Percentiles rank a stretch among this genome's conserved stretches.
These are phyloP conservation scores for Globisporangium cederbergense DNA, from an alignment of 352 stramenopile species.

Conservation along the genomic window DNA sequence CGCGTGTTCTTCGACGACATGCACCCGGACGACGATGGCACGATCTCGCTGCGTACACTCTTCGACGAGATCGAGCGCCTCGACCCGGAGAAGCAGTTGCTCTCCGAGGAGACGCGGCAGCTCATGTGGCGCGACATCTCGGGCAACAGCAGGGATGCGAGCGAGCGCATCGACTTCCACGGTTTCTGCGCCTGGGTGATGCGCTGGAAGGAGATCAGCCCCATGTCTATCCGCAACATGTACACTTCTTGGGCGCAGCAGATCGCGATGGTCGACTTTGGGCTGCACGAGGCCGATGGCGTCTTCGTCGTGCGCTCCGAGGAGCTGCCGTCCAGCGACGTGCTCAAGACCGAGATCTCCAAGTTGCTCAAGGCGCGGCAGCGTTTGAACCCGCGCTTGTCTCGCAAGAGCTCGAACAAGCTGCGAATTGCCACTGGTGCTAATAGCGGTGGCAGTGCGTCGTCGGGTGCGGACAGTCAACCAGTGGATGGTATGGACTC, in stretches of 20 bases:
- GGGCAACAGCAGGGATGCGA: constrained; percentile 11
- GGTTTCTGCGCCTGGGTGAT: constrained; percentile 77
- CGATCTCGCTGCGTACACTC: constrained; percentile 46
- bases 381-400: constrained; percentile 4
- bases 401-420: background rate
- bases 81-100: constrained; percentile 43
- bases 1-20: constrained; percentile 76
- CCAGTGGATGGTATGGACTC: background rate
- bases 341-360: constrained; percentile 25
- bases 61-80: constrained; percentile 64
- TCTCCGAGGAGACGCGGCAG: constrained; percentile 43
- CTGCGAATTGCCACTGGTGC: constrained; percentile 5
- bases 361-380: constrained; percentile 16
- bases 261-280: constrained; percentile 67
- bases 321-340: constrained; percentile 28
- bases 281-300: constrained; percentile 61
- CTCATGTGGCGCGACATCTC: constrained; percentile 41
- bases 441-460: background rate
- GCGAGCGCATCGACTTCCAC: constrained; percentile 61
- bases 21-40: constrained; percentile 41
- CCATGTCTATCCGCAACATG: constrained; percentile 57
- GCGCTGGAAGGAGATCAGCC: constrained; percentile 73
- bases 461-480: background rate
- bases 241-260: constrained; percentile 78
- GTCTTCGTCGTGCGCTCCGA: constrained; percentile 63